phyloP scores from a whole-genome alignment of 371 early-diverging fungal genomes.

The Neoconidiobolus thromboides region DNA sequence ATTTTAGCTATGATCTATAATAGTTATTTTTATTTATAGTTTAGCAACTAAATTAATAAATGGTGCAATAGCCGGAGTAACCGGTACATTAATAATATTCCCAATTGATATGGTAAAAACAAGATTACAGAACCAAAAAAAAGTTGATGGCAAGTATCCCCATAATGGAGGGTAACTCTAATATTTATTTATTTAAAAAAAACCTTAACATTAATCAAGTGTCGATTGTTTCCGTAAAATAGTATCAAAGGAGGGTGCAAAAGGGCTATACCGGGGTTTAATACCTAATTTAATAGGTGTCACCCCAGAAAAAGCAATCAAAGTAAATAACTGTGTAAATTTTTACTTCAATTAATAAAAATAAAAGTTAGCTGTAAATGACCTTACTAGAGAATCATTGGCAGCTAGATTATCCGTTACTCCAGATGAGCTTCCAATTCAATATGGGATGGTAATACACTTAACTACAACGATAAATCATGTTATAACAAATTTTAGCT shows the following conservation, averaged over 20 bases:
- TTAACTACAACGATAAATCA: background rate
- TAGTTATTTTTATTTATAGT: background rate
- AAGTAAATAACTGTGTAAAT: background rate
- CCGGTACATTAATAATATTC: conserved; percentile 4
- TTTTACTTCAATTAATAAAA: conserved; percentile 38
- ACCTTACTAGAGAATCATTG: background rate
- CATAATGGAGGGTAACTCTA: background rate
- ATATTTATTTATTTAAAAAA: background rate
- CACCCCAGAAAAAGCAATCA: conserved; percentile 32
- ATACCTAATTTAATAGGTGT: conserved; percentile 78
- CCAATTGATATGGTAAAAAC: conserved; percentile 7
- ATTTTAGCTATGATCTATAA: background rate
- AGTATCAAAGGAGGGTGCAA: conserved; percentile 57
- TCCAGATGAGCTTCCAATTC: background rate
- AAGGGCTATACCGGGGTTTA: conserved; percentile 89
- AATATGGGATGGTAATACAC: conserved; percentile 3
- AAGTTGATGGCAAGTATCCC: conserved; percentile 1
- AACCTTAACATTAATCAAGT: background rate
- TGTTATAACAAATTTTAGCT: background rate
- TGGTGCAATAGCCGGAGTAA: conserved; percentile 5
- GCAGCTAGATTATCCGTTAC: background rate
- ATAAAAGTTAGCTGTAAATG: conserved; percentile 3
- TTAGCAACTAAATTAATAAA: conserved; percentile 1
- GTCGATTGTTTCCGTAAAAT: conserved; percentile 17
- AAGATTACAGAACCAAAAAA: conserved; percentile 2